These are phyloP conservation scores for Metarhizium album DNA, from an alignment of 2,329 filamentous ascomycete species.

Conservation along the genomic window DNA sequence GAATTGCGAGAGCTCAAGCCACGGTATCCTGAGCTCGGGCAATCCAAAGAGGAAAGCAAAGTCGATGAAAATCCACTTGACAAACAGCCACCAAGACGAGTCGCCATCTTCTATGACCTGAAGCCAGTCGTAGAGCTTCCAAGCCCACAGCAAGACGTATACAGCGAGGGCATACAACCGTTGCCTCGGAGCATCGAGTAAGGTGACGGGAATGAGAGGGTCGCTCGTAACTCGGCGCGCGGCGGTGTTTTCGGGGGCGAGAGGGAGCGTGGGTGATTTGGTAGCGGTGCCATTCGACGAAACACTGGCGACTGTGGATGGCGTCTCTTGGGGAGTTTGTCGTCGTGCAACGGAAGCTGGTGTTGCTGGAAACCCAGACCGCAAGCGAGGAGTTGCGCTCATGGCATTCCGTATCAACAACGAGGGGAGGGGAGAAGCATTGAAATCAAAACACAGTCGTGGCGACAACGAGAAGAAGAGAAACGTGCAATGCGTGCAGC, in stretches of 20 bases:
- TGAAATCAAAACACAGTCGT: not conserved
- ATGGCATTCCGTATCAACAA: slow-evolving; percentile 50
- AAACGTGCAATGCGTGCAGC: not conserved
- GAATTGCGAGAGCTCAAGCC: slow-evolving; percentile 81
- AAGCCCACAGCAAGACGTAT: slow-evolving; percentile 66
- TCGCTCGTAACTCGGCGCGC: slow-evolving; percentile 19
- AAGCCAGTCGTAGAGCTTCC: slow-evolving; percentile 80
- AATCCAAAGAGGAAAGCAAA: slow-evolving; percentile 78
- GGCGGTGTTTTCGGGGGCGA: slow-evolving; percentile 33
- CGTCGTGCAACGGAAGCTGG: slow-evolving; percentile 41
- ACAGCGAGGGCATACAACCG: slow-evolving; percentile 76
- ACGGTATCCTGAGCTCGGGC: slow-evolving; percentile 83
- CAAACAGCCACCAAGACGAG: slow-evolving; percentile 78
- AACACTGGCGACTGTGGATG: slow-evolving; percentile 19
- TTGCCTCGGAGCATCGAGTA: slow-evolving; percentile 86
- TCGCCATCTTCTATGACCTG: slow-evolving; percentile 69
- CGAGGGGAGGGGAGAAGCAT: slow-evolving; percentile 5
- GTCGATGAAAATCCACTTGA: slow-evolving; percentile 90
- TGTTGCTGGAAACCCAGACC: slow-evolving; percentile 72
- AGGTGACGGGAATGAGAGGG: slow-evolving; percentile 68
- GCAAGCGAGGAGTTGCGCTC: slow-evolving; percentile 72
- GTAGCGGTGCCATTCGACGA: slow-evolving; percentile 19
- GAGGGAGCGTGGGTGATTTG: slow-evolving; percentile 29
- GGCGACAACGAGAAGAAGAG: no score
- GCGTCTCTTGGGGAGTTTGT: slow-evolving; percentile 21